These are phyloP conservation scores for Pisolithus orientalis DNA, from an alignment of 768 basidiomycete species.

Conservation along the genomic window DNA sequence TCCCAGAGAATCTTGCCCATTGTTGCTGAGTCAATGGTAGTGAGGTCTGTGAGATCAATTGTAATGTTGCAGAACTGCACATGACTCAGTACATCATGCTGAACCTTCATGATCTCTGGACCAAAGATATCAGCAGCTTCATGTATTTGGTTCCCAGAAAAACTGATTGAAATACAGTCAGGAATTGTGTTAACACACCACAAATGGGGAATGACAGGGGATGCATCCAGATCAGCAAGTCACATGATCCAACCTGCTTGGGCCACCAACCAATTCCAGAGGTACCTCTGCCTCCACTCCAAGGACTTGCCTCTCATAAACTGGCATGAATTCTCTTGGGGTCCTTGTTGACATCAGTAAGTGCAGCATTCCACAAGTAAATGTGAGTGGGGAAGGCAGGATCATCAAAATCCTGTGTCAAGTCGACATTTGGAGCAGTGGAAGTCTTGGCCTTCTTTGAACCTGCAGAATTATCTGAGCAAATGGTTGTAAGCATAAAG, in stretches of 20 bases:
- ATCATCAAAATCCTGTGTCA: not conserved
- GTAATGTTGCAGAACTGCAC: not conserved
- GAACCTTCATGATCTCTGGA: not conserved
- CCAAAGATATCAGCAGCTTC: not conserved
- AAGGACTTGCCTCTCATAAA: not conserved
- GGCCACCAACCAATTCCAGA: not conserved
- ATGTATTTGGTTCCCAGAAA: not conserved
- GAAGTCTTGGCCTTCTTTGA: too few relatives aligned
- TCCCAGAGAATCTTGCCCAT: constrained; percentile 12
- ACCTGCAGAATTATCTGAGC: too few relatives aligned
- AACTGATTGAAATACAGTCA: not conserved
- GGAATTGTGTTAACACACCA: not conserved
- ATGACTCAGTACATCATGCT: too few relatives aligned
- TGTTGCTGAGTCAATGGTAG: not conserved
- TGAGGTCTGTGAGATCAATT: not conserved
- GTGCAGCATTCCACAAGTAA: not conserved
- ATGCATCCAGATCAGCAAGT: not conserved
- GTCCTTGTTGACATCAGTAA: not conserved
- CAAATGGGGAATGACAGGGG: not conserved
- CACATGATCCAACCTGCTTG: not conserved
- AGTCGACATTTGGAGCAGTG: not conserved
- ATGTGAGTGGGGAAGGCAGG: not conserved
- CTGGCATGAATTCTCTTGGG: not conserved
- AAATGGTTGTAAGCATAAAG: too few relatives aligned
- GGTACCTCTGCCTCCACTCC: not conserved